Conservation (phyloP, 108 stramenopile genomes). For the Fragilariopsis cylindrus region DNA sequence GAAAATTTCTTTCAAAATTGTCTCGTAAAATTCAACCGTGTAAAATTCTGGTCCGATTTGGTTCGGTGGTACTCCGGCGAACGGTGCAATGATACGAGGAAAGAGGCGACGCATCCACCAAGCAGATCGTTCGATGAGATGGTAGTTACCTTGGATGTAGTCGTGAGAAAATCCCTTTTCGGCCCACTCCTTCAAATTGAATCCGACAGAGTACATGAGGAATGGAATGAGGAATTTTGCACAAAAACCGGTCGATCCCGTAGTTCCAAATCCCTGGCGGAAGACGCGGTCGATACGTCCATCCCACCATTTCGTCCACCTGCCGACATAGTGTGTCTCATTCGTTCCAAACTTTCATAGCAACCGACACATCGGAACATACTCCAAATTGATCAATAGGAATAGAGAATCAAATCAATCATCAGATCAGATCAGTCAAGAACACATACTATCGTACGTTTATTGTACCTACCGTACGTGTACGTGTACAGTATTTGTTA, state of each 20-base stretch:
- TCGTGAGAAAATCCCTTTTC: slow-evolving; percentile 58
- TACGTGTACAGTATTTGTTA: too few relatives aligned
- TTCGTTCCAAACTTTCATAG: slow-evolving; percentile 58
- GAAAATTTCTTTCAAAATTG: slow-evolving; percentile 54
- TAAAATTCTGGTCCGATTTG: slow-evolving; percentile 67
- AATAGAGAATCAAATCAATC: too few relatives aligned
- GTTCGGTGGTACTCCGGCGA: slow-evolving; percentile 62
- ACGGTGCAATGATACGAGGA: slow-evolving; percentile 55
- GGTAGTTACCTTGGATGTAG: slow-evolving; percentile 48
- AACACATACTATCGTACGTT: too few relatives aligned
- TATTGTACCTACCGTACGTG: too few relatives aligned
- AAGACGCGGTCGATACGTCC: slow-evolving; percentile 57
- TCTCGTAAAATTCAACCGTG: slow-evolving; percentile 62
- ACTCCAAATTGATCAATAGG: too few relatives aligned
- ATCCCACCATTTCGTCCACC: slow-evolving; percentile 64
- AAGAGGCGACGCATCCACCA: slow-evolving; percentile 54
- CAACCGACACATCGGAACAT: slow-evolving; percentile 41
- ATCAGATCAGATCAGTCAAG: too few relatives aligned
- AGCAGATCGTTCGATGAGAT: slow-evolving; percentile 51
- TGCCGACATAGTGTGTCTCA: slow-evolving; percentile 62
- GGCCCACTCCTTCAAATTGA: slow-evolving; percentile 57
- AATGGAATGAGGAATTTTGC: slow-evolving; percentile 51
- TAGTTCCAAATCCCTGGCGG: slow-evolving; percentile 55
- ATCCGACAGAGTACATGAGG: slow-evolving; percentile 51
- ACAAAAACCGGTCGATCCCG: slow-evolving; percentile 51